Base-by-base conservation (phyloP, 306 rosid species). In the Spatholobus suberectus region DNA sequence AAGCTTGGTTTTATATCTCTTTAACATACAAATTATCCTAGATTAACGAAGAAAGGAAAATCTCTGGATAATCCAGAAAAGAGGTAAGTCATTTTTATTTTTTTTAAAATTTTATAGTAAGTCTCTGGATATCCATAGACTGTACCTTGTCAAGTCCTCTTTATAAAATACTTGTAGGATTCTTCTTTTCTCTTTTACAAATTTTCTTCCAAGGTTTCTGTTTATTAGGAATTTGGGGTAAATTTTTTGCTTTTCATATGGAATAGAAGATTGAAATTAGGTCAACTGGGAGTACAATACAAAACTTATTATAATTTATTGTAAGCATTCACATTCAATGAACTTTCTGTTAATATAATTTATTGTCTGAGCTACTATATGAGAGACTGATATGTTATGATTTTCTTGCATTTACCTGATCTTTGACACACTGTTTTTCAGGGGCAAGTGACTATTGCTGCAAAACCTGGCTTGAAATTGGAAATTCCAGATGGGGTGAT, bases 401-500 rank as follows among this genome's bases (percentile, higher is more conserved):
- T 65, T 20, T 35, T 65, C 70, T 41, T 66, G 70, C 61, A 70
- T 65, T 61, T 43, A 59, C 77, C 58, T 80, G 52, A 76, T 73
- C 17, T 27, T 40, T 44, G 61, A 13, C 73, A 13, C 73, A 70
- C 89, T 41, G 57, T 43, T 76, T 82, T 73, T 84, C 40, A 91
- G 98, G 98, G 98, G 76, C 84, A 75, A 57, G 97, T 93, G 52
- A 88, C 67, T 54, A 85, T 91, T 23, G 59, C 68, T 78, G 94
- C 94, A 59, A 84, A 91, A 74, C 89, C 98, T 4, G 94, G 89
- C 37, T 62, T 76, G 79, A 90, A 85, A 70, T 74, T 91, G 87
- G 93, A 93, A 89, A 91, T 93, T 72, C 93, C 98, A 0, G 92
- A 89, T 63, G 92, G 94, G 54, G 83, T 49, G 2, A 86, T 89